Percentiles rank a stretch among this genome's conserved stretches.
These are phyloP conservation scores for Aspergillus ochraceoroseus DNA, from an alignment of 2,329 filamentous ascomycete species.

Conservation along the genomic window DNA sequence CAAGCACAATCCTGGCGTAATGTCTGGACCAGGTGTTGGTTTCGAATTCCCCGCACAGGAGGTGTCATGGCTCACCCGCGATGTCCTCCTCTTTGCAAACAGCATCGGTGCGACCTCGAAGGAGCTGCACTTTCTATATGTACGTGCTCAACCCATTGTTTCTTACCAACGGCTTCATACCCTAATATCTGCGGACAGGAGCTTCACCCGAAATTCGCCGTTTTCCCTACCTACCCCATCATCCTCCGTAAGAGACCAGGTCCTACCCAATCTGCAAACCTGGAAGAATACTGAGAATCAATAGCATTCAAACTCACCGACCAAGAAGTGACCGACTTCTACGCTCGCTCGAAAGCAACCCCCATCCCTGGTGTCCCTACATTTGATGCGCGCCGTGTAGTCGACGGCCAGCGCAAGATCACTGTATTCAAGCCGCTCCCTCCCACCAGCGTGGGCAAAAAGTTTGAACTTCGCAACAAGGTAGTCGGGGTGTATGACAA, in stretches of 20 bases:
- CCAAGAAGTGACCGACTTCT: conserved; percentile 79
- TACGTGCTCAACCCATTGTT: conserved; percentile 41
- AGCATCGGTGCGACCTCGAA: conserved; percentile 80
- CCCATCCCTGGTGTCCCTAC: conserved; percentile 70
- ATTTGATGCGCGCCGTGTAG: conserved; percentile 67
- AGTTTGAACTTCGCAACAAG: conserved; percentile 71
- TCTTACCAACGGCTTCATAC: background rate
- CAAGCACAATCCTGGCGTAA: too few relatives aligned
- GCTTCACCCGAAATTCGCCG: conserved; percentile 76
- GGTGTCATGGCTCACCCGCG: conserved; percentile 82
- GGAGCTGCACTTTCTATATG: conserved; percentile 89
- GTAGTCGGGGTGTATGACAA: conserved; percentile 87
- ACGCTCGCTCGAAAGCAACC: conserved; percentile 57
- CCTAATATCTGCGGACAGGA: conserved; percentile 53
- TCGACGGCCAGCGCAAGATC: conserved; percentile 80
- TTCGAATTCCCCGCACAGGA: conserved; percentile 72
- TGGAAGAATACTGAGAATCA: conserved; percentile 35
- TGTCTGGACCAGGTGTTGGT: conserved; percentile 57
- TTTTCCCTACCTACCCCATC: conserved; percentile 84
- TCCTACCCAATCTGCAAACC: too few relatives aligned
- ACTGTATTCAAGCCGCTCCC: conserved; percentile 73
- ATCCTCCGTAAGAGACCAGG: conserved; percentile 65
- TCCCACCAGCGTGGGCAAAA: conserved; percentile 62
- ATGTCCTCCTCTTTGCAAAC: conserved; percentile 82
- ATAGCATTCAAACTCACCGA: conserved; percentile 69